Conservation (phyloP, 192 early-diverging fungal species). For the Dispira parvispora region DNA sequence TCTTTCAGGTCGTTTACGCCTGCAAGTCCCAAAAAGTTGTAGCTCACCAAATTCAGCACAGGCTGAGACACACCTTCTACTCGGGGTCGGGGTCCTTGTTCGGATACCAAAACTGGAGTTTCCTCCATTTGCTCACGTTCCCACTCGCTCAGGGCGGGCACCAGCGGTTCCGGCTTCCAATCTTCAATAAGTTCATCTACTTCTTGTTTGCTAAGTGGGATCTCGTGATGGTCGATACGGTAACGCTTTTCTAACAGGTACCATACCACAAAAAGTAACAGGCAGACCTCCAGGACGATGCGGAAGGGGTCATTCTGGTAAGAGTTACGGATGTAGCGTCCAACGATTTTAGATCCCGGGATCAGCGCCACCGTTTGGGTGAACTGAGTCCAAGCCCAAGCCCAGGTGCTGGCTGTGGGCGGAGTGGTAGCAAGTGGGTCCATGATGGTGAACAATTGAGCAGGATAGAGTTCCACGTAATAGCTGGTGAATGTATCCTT, state of each 20-base stretch:
- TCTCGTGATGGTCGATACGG: constrained; percentile 53
- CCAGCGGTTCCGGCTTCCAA: constrained; percentile 93
- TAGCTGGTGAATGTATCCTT: too few relatives aligned
- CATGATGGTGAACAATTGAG: too few relatives aligned
- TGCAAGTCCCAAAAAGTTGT: constrained; percentile 76
- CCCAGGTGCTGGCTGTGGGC: neutral
- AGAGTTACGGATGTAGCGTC: constrained; percentile 70
- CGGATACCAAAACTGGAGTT: constrained; percentile 20
- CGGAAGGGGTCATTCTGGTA: constrained; percentile 92
- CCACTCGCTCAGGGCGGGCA: constrained; percentile 51
- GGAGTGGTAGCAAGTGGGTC: neutral
- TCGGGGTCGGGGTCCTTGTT: constrained; percentile 45
- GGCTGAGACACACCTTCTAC: constrained; percentile 38
- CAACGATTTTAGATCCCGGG: constrained; percentile 60
- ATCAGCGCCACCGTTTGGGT: constrained; percentile 24
- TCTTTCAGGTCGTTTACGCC: constrained; percentile 59
- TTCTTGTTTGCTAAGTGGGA: constrained; percentile 80
- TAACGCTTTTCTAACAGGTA: constrained; percentile 74
- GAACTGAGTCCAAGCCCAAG: constrained; percentile 10
- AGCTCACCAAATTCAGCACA: constrained; percentile 64
- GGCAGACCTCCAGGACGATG: constrained; percentile 60
- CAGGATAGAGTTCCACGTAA: too few relatives aligned
- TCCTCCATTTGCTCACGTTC: constrained; percentile 60
- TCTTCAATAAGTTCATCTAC: constrained; percentile 86
- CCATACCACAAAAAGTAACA: constrained; percentile 77